Evolutionary conservation across 441 rosid genomes (phyloP).

Genomic region (Isatis lusitanica): DNA sequence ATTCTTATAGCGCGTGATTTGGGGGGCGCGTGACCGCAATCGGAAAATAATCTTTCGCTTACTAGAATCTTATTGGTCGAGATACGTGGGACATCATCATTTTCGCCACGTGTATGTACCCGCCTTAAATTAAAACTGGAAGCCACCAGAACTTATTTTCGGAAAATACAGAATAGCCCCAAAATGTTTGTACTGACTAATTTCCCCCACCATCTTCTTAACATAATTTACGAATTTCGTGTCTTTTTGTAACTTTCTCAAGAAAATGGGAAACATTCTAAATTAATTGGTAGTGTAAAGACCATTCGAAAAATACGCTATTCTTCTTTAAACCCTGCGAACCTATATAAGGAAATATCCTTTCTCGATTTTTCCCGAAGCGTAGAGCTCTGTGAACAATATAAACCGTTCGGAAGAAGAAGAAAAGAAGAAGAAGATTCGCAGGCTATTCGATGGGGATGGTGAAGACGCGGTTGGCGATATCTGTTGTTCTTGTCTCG

Average conservation of each 20-base stretch:
- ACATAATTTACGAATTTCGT: neutral
- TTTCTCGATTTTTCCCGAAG: neutral
- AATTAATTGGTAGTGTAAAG: neutral
- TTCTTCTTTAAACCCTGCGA: slow-evolving; percentile 33
- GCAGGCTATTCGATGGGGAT: neutral
- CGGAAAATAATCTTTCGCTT: neutral
- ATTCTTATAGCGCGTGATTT: neutral
- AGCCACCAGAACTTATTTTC: slow-evolving; percentile 40
- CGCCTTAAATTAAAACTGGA: slow-evolving; percentile 37
- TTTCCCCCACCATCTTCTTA: neutral
- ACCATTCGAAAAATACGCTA: neutral
- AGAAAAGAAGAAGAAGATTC: neutral
- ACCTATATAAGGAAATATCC: slow-evolving; percentile 32
- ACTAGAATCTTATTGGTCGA: slow-evolving; percentile 65
- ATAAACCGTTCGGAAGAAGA: slow-evolving; percentile 9
- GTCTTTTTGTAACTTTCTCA: neutral
- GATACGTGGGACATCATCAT: slow-evolving; percentile 47
- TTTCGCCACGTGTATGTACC: slow-evolving; percentile 55
- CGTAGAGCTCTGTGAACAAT: slow-evolving; percentile 13
- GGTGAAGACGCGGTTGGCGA: slow-evolving; percentile 37
- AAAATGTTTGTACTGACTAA: neutral
- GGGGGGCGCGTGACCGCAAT: slow-evolving; percentile 7
- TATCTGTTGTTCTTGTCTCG: slow-evolving; percentile 38
- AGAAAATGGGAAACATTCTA: neutral
- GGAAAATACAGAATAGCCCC: neutral